Percentiles rank a stretch among this genome's conserved stretches.
phyloP scores from a whole-genome alignment of 176 grass and related monocot species.

The Chloris gayana region DNA sequence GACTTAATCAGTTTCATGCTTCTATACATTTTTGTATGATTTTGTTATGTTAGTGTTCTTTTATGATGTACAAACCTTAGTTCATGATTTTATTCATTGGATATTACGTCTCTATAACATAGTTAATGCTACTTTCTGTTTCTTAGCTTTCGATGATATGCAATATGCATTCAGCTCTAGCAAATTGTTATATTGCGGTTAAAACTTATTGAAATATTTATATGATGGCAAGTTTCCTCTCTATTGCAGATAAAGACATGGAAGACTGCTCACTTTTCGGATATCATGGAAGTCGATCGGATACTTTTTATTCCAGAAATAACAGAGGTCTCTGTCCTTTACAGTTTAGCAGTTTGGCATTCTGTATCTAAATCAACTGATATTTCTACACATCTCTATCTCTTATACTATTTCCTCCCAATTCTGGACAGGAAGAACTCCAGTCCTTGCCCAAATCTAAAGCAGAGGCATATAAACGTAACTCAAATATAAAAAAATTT shows the following conservation, averaged over 20 bases:
- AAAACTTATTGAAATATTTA: background rate
- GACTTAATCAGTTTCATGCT: background rate
- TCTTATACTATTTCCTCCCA: background rate
- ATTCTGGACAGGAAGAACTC: conserved; percentile 14
- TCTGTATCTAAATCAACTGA: background rate
- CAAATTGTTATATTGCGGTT: conserved; percentile 1
- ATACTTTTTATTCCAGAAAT: fast-evolving
- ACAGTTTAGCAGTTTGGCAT: background rate
- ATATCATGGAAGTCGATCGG: conserved; percentile 9
- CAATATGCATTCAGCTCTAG: background rate
- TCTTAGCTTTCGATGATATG: background rate
- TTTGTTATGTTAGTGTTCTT: background rate
- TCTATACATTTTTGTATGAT: background rate
- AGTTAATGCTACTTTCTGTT: background rate
- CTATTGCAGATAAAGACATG: conserved; percentile 22
- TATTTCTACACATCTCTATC: background rate
- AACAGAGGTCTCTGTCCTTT: conserved; percentile 11
- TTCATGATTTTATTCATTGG: background rate
- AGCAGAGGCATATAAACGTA: background rate
- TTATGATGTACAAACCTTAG: background rate
- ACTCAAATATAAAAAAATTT: fast-evolving
- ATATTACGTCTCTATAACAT: background rate
- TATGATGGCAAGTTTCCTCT: background rate
- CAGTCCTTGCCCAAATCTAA: background rate
- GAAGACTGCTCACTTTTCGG: conserved; percentile 23